Evolutionary conservation across 31 red algal species (phyloP).

Genomic region (Bonnemaisonia californica): DNA sequence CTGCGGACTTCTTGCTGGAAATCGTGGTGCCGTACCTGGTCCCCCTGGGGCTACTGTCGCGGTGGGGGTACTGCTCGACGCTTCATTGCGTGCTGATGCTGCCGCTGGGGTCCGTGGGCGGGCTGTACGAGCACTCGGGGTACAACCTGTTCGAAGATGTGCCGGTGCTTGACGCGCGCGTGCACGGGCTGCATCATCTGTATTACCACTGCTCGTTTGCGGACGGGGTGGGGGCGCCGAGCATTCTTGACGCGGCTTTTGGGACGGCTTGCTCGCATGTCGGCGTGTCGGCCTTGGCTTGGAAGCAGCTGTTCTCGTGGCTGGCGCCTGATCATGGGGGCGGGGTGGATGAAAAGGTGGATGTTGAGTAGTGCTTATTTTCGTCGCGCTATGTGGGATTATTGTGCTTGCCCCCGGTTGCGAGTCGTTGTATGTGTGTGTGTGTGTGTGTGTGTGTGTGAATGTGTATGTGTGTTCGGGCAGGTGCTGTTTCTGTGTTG

Average conservation of each 20-base stretch:
- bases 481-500: too few species aligned
- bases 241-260: slow-evolving; percentile 62
- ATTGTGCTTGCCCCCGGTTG: too few species aligned
- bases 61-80: slow-evolving; percentile 6
- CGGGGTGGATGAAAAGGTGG: too few species aligned
- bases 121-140: slow-evolving; percentile 93
- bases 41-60: slow-evolving; percentile 47
- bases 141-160: slow-evolving; percentile 82
- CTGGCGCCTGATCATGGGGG: too few species aligned
- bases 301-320: neutral
- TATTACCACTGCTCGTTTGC: slow-evolving; percentile 70
- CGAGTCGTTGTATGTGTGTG: too few species aligned
- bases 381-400: too few species aligned
- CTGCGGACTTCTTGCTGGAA: slow-evolving; percentile 77
- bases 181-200: slow-evolving; percentile 83
- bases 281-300: neutral
- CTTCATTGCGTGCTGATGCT: slow-evolving; percentile 35
- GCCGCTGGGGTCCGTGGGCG: slow-evolving; percentile 72
- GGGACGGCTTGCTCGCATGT: slow-evolving; percentile 36
- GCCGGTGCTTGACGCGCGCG: slow-evolving; percentile 50
- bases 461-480: too few species aligned
- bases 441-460: too few species aligned
- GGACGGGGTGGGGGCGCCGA: slow-evolving; percentile 83
- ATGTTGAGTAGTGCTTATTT: too few species aligned
- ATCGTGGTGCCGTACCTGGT: slow-evolving; percentile 84